phyloP scores from a whole-genome alignment of 495 filamentous ascomycete genomes.

The Stereocaulon alpinum region DNA sequence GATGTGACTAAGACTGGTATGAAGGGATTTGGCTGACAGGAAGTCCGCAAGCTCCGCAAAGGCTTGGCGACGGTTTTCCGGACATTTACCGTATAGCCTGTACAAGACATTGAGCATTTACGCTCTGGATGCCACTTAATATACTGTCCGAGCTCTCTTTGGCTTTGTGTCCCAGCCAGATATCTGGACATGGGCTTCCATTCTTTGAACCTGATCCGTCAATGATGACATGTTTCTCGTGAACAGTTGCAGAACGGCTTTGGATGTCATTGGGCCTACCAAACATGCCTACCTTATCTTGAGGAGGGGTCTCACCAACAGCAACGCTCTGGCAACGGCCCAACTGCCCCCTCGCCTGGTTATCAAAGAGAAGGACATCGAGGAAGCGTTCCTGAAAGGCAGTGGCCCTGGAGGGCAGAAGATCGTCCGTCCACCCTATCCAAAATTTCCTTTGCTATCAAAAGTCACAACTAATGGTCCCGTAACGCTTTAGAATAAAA shows the following conservation, averaged over 20 bases:
- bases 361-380: slow-evolving; percentile 66
- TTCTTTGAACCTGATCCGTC: neutral
- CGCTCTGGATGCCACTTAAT: too few relatives aligned
- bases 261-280: neutral
- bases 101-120: too few relatives aligned
- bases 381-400: slow-evolving; percentile 80
- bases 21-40: too few relatives aligned
- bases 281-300: neutral
- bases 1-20: too few relatives aligned
- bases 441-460: neutral
- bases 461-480: neutral
- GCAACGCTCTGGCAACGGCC: slow-evolving; percentile 29
- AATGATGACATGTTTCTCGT: neutral
- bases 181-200: neutral
- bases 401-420: slow-evolving; percentile 93
- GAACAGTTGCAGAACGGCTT: neutral
- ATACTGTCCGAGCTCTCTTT: too few relatives aligned
- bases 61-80: too few relatives aligned
- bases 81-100: too few relatives aligned
- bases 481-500: slow-evolving; percentile 68
- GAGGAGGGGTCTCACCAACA: neutral
- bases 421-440: slow-evolving; percentile 41
- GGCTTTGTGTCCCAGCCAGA: too few relatives aligned
- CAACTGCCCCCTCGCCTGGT: slow-evolving; percentile 64
- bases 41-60: too few relatives aligned